A percentile compares a stretch with the other conserved stretches of the same genome.
These are phyloP conservation scores for Chlorociboria aeruginascens DNA, from an alignment of 495 filamentous ascomycete species.

Conservation along the genomic window DNA sequence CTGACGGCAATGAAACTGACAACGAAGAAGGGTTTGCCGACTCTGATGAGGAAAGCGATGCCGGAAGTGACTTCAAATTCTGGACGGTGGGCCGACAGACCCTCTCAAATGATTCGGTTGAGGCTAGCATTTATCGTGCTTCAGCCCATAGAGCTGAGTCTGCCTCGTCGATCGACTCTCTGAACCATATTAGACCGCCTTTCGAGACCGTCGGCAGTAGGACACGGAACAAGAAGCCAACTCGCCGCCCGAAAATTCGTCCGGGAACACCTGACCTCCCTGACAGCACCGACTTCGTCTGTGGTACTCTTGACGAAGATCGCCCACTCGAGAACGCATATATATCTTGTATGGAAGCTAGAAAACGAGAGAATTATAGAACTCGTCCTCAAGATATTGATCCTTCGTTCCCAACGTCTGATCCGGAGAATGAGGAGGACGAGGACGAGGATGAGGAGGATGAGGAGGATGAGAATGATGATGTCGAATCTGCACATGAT, in stretches of 20 bases:
- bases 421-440: constrained; percentile 67
- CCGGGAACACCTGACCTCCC: constrained; percentile 73
- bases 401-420: constrained; percentile 89
- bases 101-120: constrained; percentile 24
- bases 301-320: constrained; percentile 93
- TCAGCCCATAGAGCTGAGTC: constrained; percentile 37
- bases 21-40: constrained; percentile 90
- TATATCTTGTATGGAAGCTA: constrained; percentile 69
- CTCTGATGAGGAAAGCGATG: constrained; percentile 75
- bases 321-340: constrained; percentile 88
- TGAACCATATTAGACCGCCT: constrained; percentile 26
- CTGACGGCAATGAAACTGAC: constrained; percentile 84
- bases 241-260: constrained; percentile 44
- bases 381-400: constrained; percentile 89
- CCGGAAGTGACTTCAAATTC: constrained; percentile 45
- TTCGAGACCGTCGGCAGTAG: background rate
- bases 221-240: background rate
- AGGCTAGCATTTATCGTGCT: constrained; percentile 27
- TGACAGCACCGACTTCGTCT: constrained; percentile 96
- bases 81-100: constrained; percentile 37
- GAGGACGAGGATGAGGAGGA: constrained; percentile 80
- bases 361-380: constrained; percentile 66
- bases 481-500: constrained; percentile 39
- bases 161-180: constrained; percentile 54
- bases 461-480: constrained; percentile 51